A percentile compares a stretch with the other conserved stretches of the same genome.
Evolutionary conservation across 768 basidiomycete genomes (phyloP).

Genomic region (Dictyophora rubrovolvata): DNA sequence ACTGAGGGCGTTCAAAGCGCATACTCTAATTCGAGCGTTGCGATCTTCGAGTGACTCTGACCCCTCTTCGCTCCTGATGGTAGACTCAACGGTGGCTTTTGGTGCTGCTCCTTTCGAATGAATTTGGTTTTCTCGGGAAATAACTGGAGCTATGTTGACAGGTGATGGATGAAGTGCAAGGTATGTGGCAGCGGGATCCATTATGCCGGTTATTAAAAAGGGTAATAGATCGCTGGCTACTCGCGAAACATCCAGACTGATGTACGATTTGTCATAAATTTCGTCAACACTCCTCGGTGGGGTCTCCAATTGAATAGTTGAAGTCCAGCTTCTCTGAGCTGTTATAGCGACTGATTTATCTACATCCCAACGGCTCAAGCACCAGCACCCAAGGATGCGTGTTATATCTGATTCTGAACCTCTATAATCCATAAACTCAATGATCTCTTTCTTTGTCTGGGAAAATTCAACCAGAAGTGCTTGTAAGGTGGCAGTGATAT

Average conservation of each 20-base stretch:
- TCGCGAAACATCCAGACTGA: slow-evolving; percentile 25
- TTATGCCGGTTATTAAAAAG: not conserved
- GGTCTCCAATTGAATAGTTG: slow-evolving; percentile 17
- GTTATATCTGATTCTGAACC: slow-evolving; percentile 42
- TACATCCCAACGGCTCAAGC: slow-evolving; percentile 56
- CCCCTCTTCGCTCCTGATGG: slow-evolving; percentile 44
- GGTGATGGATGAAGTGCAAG: slow-evolving; percentile 50
- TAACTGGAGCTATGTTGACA: not conserved
- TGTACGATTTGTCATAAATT: slow-evolving; percentile 8
- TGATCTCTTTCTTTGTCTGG: slow-evolving; percentile 31
- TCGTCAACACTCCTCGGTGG: not conserved
- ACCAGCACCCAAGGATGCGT: slow-evolving; percentile 63
- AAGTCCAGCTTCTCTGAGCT: slow-evolving; percentile 47
- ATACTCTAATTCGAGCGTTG: slow-evolving; percentile 56
- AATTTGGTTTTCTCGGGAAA: slow-evolving; percentile 24
- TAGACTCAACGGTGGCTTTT: slow-evolving; percentile 10
- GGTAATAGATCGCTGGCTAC: slow-evolving; percentile 12
- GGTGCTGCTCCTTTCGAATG: slow-evolving; percentile 5
- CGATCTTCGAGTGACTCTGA: slow-evolving; percentile 67
- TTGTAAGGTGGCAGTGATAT: slow-evolving; percentile 52
- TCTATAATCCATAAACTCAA: slow-evolving; percentile 39
- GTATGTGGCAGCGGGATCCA: slow-evolving; percentile 6
- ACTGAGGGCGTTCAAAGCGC: slow-evolving; percentile 53
- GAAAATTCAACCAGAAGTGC: slow-evolving; percentile 51
- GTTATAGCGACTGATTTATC: slow-evolving; percentile 49